A percentile compares a stretch with the other conserved stretches of the same genome.
These are phyloP conservation scores for Spergularia bocconei DNA, from an alignment of 148 eudicot species.

Conservation along the genomic window DNA sequence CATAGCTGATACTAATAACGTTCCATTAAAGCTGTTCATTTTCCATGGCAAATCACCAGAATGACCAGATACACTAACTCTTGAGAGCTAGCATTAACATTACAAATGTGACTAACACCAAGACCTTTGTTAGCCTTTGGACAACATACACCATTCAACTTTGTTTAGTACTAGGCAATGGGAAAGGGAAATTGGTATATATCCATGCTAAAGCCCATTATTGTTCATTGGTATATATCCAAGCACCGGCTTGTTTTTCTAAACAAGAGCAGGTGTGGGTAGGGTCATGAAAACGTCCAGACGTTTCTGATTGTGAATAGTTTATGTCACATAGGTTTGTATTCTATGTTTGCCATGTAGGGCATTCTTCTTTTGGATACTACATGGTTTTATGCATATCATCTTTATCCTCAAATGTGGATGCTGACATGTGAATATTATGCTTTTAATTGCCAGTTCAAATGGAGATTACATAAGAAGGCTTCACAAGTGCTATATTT, in stretches of 20 bases:
- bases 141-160: background rate
- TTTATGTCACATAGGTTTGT: background rate
- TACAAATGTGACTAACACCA: too few relatives aligned
- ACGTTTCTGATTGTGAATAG: conserved; percentile 1
- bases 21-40: too few relatives aligned
- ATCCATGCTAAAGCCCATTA: background rate
- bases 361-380: background rate
- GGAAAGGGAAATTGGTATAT: background rate
- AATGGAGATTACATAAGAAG: conserved; percentile 90
- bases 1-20: too few relatives aligned
- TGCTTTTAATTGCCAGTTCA: conserved; percentile 49
- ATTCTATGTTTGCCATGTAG: background rate
- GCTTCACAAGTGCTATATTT: conserved; percentile 89
- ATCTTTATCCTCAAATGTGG: background rate
- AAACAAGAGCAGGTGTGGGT: background rate
- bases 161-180: background rate
- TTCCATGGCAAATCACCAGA: too few relatives aligned
- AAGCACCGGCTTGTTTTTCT: background rate
- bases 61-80: too few relatives aligned
- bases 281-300: background rate
- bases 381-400: background rate
- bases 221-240: background rate
- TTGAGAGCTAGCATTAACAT: too few relatives aligned
- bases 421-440: conserved; percentile 17
- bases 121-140: too few relatives aligned